These are phyloP conservation scores for Ogataea pini DNA, from an alignment of 805 yeast genomes.

Conservation along the genomic window DNA sequence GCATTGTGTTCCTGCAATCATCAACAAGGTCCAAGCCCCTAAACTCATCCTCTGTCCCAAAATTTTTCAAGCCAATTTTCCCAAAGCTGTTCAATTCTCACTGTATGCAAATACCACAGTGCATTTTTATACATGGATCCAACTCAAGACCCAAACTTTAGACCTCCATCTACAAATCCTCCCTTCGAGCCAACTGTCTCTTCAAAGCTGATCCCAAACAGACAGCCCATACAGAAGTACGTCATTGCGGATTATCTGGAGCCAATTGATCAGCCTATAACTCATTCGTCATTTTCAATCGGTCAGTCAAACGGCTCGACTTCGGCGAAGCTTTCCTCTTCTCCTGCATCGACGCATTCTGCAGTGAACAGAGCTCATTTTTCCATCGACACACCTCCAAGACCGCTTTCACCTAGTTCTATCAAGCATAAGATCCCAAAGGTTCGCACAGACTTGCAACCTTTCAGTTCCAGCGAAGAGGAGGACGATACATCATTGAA, in stretches of 20 bases:
- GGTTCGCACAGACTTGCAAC: constrained; percentile 59
- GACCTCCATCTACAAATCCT: constrained; percentile 75
- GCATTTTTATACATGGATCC: constrained; percentile 69
- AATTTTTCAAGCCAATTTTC: not conserved
- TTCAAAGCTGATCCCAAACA: constrained; percentile 66
- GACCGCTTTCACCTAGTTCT: constrained; percentile 35
- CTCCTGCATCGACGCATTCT: constrained; percentile 3
- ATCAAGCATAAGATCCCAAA: constrained; percentile 38
- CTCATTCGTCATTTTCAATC: constrained; percentile 42
- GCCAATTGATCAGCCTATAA: constrained; percentile 73
- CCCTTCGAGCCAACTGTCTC: constrained; percentile 66
- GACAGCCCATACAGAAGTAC: constrained; percentile 74
- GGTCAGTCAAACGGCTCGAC: not conserved
- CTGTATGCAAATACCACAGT: not conserved
- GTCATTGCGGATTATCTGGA: constrained; percentile 74
- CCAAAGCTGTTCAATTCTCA: not conserved
- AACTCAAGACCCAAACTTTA: constrained; percentile 84
- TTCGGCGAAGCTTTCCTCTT: constrained; percentile 1
- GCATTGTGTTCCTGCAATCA: not conserved
- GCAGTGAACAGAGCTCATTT: constrained; percentile 13
- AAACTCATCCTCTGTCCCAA: not conserved
- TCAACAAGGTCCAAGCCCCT: not conserved
- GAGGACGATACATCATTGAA: constrained; percentile 33
- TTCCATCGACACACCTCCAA: constrained; percentile 33
- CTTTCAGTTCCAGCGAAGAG: constrained; percentile 53